These are phyloP conservation scores for Oryza australiensis DNA, from an alignment of 176 grass and related monocot genomes.

Conservation along the genomic window DNA sequence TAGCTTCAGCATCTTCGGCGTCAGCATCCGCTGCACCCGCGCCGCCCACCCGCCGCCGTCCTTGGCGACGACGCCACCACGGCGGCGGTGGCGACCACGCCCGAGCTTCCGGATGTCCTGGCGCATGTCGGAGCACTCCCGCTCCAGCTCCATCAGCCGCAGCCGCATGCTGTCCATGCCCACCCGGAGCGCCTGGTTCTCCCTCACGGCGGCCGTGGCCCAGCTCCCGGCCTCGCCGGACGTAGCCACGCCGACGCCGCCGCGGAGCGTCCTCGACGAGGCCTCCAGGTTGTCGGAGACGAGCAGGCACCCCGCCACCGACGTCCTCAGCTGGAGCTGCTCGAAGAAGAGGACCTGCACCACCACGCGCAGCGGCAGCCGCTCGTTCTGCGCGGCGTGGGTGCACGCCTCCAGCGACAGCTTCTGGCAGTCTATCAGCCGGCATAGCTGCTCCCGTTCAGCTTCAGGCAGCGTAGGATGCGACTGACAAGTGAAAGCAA, in stretches of 20 bases:
- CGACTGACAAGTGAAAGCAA: conserved; percentile 33
- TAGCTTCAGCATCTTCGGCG: conserved; percentile 45
- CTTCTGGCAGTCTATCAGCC: conserved; percentile 67
- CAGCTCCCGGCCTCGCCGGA: conserved; percentile 31
- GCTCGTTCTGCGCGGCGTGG: conserved; percentile 67
- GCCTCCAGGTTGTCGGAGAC: conserved; percentile 43
- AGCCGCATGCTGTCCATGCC: conserved; percentile 53
- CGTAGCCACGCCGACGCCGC: neutral
- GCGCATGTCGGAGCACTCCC: conserved; percentile 51
- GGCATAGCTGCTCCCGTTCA: conserved; percentile 61
- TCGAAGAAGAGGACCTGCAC: conserved; percentile 81
- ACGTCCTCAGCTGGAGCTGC: conserved; percentile 60
- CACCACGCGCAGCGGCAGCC: conserved; percentile 59
- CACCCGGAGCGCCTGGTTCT: conserved; percentile 53
- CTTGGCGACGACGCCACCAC: neutral
- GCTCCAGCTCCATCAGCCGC: conserved; percentile 57
- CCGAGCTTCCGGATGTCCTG: conserved; percentile 53
- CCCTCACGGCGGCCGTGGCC: conserved; percentile 34
- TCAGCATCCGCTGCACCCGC: conserved; percentile 40
- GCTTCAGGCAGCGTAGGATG: conserved; percentile 53
- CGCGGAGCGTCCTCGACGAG: conserved; percentile 2
- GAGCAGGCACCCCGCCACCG: conserved; percentile 31
- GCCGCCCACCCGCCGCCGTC: conserved; percentile 26
- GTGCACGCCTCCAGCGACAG: conserved; percentile 69
- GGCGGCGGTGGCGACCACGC: neutral